phyloP scores from a whole-genome alignment of 106 monocot species.

The Apostasia ramifera region DNA sequence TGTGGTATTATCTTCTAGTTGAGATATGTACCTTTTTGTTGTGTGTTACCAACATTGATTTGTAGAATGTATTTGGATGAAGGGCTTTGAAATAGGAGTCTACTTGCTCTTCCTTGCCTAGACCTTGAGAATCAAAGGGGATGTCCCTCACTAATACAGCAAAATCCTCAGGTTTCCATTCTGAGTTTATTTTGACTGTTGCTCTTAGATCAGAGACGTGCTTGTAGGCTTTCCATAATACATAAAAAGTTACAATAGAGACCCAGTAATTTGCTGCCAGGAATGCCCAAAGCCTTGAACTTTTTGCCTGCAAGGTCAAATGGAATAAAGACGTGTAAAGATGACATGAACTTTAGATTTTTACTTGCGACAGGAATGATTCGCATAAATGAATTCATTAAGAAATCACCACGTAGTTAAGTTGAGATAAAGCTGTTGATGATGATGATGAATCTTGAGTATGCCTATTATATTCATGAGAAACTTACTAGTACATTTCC shows the following conservation, averaged over 20 bases:
- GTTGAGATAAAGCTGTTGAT: no score
- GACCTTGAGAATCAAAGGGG: conserved; percentile 37
- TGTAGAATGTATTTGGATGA: conserved; percentile 87
- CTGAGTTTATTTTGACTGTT: conserved; percentile 37
- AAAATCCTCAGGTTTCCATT: conserved; percentile 61
- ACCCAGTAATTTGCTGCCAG: conserved; percentile 72
- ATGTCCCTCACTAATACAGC: conserved; percentile 81
- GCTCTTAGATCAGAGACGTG: conserved; percentile 80
- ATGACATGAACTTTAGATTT: neutral
- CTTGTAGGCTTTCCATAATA: conserved; percentile 82
- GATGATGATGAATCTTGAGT: no score
- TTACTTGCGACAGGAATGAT: no score
- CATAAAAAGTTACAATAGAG: conserved; percentile 52
- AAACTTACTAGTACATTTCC: conserved; percentile 51
- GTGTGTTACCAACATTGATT: conserved; percentile 79
- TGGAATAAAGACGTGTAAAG: conserved; percentile 1
- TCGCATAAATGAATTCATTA: no score
- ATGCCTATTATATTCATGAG: neutral
- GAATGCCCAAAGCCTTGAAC: conserved; percentile 78
- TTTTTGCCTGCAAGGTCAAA: conserved; percentile 39
- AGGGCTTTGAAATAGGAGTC: conserved; percentile 79
- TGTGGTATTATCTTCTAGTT: no score
- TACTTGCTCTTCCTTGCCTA: conserved; percentile 74
- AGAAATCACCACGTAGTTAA: no score
- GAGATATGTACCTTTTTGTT: conserved; percentile 37